Base-by-base conservation (phyloP, 2,329 filamentous ascomycete genomes). In the Elsinoe ampelina region DNA sequence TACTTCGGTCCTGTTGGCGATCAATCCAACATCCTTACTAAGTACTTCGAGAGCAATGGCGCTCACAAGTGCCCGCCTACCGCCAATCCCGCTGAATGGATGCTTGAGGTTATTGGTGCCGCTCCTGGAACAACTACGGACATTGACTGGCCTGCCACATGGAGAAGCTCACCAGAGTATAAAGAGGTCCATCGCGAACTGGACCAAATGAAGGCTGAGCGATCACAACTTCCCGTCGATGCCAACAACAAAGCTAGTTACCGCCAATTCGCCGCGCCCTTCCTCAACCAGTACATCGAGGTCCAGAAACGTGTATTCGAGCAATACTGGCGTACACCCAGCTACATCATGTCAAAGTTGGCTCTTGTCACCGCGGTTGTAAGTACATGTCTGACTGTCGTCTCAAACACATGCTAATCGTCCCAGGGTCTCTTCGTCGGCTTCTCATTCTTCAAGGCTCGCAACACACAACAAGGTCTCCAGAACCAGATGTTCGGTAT, bases 281-380 rank as follows among this genome's bases (percentile, higher is more conserved):
- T 95, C 67, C 65, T 63, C 39, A 66, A 75, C 6, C 90, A 95
- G 70, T 73, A 92, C 41, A 73, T 72, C 57, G 78, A 84, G 66
- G 87, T 89, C 57, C 79, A 82, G 15, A 69, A 79, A 62, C 88
- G 90, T 65, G 86, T 93, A 22, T 93, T 93, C 76, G 81, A 91
- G 67, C 89, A 95, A 70, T 95, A 93, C 78, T 95, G 90, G 89
- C 86, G 90, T 59, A 91, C 85, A 0, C 90, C 90, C 0, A 80
- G 84, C 4, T 95, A 95, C 75, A 91, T 95, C 70, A 95, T 92
- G 75, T 85, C 87, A 65, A 95, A 95, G 76, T 68, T 78, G 0
- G 74, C 78, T 1, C 82, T 95, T 15, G 89, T 84, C 67, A 73
- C 80, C 20, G 71, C 83, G 13, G 78, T 78, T 15, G 50, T 51